Base-by-base conservation (phyloP, 148 eudicot species). In the Vaccinium macrocarpon region DNA sequence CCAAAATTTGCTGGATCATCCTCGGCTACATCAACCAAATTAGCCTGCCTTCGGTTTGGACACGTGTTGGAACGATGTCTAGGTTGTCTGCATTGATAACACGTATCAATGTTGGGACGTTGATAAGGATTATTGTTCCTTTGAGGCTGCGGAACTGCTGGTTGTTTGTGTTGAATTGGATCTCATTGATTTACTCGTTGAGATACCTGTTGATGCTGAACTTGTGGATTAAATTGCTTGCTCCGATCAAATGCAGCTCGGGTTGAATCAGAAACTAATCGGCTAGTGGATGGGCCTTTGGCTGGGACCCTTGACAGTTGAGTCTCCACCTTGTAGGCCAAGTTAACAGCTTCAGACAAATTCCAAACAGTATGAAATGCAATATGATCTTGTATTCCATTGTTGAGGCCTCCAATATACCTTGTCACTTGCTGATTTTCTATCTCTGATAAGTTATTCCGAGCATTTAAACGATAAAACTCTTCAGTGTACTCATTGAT, bases 41-140 rank as follows among this genome's bases (percentile, higher is more conserved):
- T 62, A 62, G 70, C 70, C 27, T 62, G 70, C 70, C n/a, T n/a
- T n/a, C 27, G 70, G 27, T 21, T 62, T 62, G 70, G 70, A 62
- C 70, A n/a, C 70, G 23, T 9, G 27, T 1, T 62, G 19, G 70
- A 62, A 62, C 12, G 29, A 23, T 62, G 70, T 8, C 70, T n/a
- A 7, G 23, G 70, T 62, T 62, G 70, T 5, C 21, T 62, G 70
- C n/a, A 62, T 9, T 11, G 29, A 62, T 62, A 62, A 62, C 70
- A n/a, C 70, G 21, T 21, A 23, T 62, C 70, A 62, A 62, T 62
- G n/a, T n/a, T 62, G 21, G 70, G 62, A 11, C 21, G 62, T 57
- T 57, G 62, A 57, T 57, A 57, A 57, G n/a, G 3, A 13, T 57
- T 57, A 57, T 57, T 57, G 62, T 57, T 57, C 5, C 62, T 13